Evolutionary conservation across 345 rosid genomes (phyloP).

Genomic region (Populus nigra): DNA sequence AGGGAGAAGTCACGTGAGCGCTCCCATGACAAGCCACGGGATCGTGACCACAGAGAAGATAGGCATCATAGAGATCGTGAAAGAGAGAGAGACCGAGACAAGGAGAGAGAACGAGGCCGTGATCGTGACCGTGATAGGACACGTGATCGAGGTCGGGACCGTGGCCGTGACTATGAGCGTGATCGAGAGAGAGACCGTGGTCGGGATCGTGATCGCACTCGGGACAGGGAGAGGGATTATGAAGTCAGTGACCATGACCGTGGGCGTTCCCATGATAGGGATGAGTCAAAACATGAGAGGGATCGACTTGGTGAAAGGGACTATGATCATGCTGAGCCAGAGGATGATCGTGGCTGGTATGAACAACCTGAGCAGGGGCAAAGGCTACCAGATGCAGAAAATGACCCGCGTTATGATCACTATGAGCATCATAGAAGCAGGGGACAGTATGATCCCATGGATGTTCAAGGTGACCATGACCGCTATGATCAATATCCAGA

Average conservation of each 20-base stretch:
- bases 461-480: conserved; percentile 46
- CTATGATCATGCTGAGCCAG: conserved; percentile 50
- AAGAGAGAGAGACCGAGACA: conserved; percentile 56
- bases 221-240: conserved; percentile 29
- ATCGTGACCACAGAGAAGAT: conserved; percentile 78
- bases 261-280: conserved; percentile 62
- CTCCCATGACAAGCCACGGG: conserved; percentile 74
- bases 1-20: conserved; percentile 71
- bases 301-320: conserved; percentile 57
- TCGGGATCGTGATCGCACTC: conserved; percentile 37
- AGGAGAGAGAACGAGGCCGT: conserved; percentile 54
- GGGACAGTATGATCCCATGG: conserved; percentile 35
- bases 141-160: conserved; percentile 19
- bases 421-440: conserved; percentile 54
- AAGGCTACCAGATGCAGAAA: conserved; percentile 45
- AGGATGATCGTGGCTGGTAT: conserved; percentile 52
- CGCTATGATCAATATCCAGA: conserved; percentile 65
- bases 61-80: conserved; percentile 81
- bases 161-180: conserved; percentile 45
- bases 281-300: conserved; percentile 61
- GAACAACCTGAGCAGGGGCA: conserved; percentile 55
- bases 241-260: conserved; percentile 37
- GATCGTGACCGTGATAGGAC: conserved; percentile 49
- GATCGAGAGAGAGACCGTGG: conserved; percentile 56
- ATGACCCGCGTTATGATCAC: conserved; percentile 45